A percentile compares a stretch with the other conserved stretches of the same genome.
Evolutionary conservation across 192 early-diverging fungal genomes (phyloP).

Genomic region (Podila minutissima): DNA sequence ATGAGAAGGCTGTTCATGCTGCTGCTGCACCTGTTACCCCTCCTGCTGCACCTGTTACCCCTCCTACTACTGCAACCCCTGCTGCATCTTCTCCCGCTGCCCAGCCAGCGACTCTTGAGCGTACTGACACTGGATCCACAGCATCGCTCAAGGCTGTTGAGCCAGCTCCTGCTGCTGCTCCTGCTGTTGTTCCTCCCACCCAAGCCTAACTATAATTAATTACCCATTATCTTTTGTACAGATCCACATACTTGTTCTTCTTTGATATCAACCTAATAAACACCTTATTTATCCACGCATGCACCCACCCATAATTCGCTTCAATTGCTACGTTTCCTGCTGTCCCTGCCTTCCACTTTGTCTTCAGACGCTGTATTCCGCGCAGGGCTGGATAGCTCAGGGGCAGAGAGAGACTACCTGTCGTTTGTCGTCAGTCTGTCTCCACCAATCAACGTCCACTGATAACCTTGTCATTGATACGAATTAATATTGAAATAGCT

Average conservation of each 20-base stretch:
- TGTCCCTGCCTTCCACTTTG: neutral
- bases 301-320: no score
- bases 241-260: constrained; percentile 1
- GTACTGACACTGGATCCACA: neutral
- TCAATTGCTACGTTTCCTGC: no score
- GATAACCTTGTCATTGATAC: neutral
- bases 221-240: no score
- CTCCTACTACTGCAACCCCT: neutral
- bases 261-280: neutral
- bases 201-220: neutral
- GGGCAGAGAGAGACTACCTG: no score
- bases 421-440: neutral
- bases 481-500: no score
- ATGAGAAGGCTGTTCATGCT: neutral
- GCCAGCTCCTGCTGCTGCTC: no score
- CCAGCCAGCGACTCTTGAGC: neutral
- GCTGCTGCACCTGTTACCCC: constrained; percentile 7
- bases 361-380: neutral
- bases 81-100: constrained; percentile 6
- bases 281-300: neutral
- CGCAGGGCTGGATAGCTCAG: no score
- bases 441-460: neutral
- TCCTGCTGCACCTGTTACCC: constrained; percentile 2
- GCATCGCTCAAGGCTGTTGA: no score
- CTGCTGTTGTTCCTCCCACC: neutral